Conservation (phyloP, 192 early-diverging fungal genomes). For the Podila horticola region DNA sequence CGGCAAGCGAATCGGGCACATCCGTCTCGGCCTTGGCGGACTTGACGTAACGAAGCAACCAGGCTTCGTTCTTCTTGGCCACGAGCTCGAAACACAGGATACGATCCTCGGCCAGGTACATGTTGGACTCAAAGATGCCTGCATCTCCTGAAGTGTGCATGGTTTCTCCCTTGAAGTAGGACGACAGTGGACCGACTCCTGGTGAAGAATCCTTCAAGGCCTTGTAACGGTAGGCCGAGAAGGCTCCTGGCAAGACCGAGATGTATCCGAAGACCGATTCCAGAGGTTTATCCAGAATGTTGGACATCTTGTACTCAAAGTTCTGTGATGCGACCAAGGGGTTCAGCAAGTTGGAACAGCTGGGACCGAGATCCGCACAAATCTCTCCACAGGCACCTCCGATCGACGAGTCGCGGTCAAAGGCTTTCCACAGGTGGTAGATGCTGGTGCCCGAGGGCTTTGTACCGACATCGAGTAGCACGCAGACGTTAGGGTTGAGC, state of each 20-base stretch:
- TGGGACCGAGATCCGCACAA: constrained; percentile 84
- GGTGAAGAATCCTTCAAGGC: constrained; percentile 79
- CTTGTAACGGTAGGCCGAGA: constrained; percentile 91
- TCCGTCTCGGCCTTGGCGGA: constrained; percentile 90
- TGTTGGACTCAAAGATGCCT: constrained; percentile 87
- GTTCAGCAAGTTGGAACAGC: constrained; percentile 77
- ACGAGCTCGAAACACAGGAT: constrained; percentile 95
- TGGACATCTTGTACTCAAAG: constrained; percentile 98
- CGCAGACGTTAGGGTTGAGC: constrained; percentile 86
- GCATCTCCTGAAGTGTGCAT: constrained; percentile 80
- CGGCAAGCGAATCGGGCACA: constrained; percentile 85
- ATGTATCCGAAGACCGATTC: constrained; percentile 98
- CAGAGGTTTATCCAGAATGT: constrained; percentile 95
- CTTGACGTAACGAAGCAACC: constrained; percentile 89
- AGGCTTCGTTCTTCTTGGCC: constrained; percentile 81
- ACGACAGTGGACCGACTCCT: constrained; percentile 70
- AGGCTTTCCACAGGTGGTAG: constrained; percentile 91
- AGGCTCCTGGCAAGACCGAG: constrained; percentile 93
- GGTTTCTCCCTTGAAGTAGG: constrained; percentile 94
- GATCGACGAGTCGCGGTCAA: constrained; percentile 81
- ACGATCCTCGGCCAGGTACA: constrained; percentile 92
- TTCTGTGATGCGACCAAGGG: constrained; percentile 94
- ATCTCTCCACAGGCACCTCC: constrained; percentile 96
- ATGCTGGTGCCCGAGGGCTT: constrained; percentile 84
- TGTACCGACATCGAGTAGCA: constrained; percentile 93